Base-by-base conservation (phyloP, 2,329 filamentous ascomycete genomes). In the Byssoonygena ceratinophila region DNA sequence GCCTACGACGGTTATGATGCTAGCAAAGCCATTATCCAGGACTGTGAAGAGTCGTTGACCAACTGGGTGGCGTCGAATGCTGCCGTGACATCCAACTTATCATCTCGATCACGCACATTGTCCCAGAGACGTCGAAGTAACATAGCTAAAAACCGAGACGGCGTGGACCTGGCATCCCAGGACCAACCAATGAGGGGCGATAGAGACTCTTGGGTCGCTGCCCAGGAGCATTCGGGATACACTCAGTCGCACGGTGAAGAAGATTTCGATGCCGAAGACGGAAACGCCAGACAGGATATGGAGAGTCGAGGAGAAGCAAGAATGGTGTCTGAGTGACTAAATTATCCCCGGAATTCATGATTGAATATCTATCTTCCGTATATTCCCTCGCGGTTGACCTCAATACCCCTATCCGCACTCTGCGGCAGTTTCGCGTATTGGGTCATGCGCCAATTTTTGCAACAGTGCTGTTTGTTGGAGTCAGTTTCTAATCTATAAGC, bases 1-100 rank as follows among this genome's bases (percentile, higher is more conserved):
- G 90, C 92, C 1, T 98, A 98, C 66, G 92, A 98, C 65, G 92
- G 92, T 57, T 98, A 98, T 68, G 92, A 98, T 70, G 90, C 90
- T 57, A 94, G 87, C 79, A 97, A 96, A 75, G 91, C 81, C 58
- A 97, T 98, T 71, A 97, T 98, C 65, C 92, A 98, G 74, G 92
- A 98, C 71, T 98, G 92, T 70, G 92, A 98, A 73, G 90, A 97
- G 67, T 81, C 92, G 1, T 82, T 98, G 56, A 96, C 89, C 68
- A 96, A 95, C 76, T 98, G 92, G 92, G 89, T 97, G 36, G 80
- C 82, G 54, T 84, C 88, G 63, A 92, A 94, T 65, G 91, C 92
- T 4, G 84, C 87, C 43, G 89, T 98, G 60, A 85, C 79, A 53
- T 84, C 90, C 58, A 90, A 87, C 68, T 81, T 98, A 46, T 95